Evolutionary conservation across 768 basidiomycete genomes (phyloP), one percentile per base, ranked within the genome.

Genomic region (Calocybe gangraenosa): DNA sequence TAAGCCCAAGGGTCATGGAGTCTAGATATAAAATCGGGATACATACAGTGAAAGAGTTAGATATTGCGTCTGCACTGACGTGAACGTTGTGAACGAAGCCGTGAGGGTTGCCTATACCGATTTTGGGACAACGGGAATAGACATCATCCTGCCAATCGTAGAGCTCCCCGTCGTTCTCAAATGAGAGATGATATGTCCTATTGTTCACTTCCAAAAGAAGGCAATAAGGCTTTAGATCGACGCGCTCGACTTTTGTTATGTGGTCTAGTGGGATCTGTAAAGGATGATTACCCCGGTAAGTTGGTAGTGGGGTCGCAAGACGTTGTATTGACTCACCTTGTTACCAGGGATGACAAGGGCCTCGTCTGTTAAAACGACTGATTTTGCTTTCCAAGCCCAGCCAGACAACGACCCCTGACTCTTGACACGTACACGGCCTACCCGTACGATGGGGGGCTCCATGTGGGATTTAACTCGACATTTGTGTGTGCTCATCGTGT

Each of bases 101-200:
- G 36, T 63, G 67, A 14, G 70, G 69, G 11, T 52, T 58, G 30
- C 65, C 65, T 19, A 61, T 61, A 22, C 58, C 60, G 3, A 70
- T 66, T 9, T 65, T 57, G 6, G 68, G 67, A 35, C 64, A 67
- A 4, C 69, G 64, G 35, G 60, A 59, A 50, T 71, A 71, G 21
- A 73, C 65, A 48, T 71, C 71, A 46, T 73, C 71, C 41, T 69
- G 69, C 70, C 71, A 73, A 49, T 70, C 69, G 49, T 73, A 72
- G 8, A 73, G 60, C 45, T 69, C 69, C 15, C 57, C 55, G 46
- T 71, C 70, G 17, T 58, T 62, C 28, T 64, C 55, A 38, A 71
- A 70, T 0, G 69, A 64, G 19, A 72, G 54, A 37, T 65, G 61
- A 45, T 62, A 69, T 15, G 55, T 54, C 44, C 58, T 61, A 18